Evolutionary conservation across 441 rosid genomes (phyloP).

Genomic region (Metrosideros polymorpha): DNA sequence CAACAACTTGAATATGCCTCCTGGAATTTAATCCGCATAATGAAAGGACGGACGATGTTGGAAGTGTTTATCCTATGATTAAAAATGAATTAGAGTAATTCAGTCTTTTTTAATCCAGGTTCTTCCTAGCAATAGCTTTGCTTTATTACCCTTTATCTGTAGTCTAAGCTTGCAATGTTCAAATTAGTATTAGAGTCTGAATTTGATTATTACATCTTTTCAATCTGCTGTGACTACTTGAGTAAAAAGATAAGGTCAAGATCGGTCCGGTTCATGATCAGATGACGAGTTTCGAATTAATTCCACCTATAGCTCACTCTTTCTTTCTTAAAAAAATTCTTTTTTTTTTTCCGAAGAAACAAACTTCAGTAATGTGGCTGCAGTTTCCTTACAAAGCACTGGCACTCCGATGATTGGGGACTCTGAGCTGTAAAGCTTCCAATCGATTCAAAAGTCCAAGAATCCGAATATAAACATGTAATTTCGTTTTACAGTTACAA

Average conservation of each 20-base stretch:
- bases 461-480: neutral
- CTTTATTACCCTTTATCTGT: neutral
- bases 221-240: neutral
- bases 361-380: neutral
- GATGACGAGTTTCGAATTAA: neutral
- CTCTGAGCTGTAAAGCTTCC: neutral
- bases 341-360: neutral
- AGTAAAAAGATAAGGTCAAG: neutral
- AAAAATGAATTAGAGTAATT: neutral
- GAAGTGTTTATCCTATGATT: neutral
- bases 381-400: neutral
- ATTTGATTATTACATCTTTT: neutral
- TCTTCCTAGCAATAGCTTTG: neutral
- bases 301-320: neutral
- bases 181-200: neutral
- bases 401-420: neutral
- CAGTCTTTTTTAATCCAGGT: neutral
- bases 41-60: neutral
- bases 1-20: neutral
- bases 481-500: neutral
- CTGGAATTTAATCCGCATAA: neutral
- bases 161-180: neutral
- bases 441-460: neutral
- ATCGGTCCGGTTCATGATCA: neutral
- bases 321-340: neutral